Conservation (phyloP, 768 basidiomycete species). For the Dictyophora rubrovolvata region DNA sequence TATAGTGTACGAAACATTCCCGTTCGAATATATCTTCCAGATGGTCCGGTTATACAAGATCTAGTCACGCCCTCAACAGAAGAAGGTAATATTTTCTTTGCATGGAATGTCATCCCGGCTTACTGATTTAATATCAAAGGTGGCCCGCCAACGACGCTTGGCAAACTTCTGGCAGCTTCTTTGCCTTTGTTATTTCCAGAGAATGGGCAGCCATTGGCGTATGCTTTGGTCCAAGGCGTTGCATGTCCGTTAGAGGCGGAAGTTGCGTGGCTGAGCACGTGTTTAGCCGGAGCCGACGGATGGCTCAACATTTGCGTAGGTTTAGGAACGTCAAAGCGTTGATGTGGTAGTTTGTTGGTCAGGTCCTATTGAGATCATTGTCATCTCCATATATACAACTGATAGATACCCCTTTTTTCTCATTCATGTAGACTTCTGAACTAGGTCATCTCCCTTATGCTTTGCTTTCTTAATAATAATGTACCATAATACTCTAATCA, state of each 20-base stretch:
- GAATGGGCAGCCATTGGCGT: conserved; percentile 46
- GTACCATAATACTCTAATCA: too few relatives aligned
- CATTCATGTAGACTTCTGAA: too few relatives aligned
- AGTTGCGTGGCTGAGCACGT: conserved; percentile 89
- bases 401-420: too few relatives aligned
- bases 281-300: conserved; percentile 87
- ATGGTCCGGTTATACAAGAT: conserved; percentile 87
- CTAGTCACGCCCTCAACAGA: conserved; percentile 69
- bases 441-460: too few relatives aligned
- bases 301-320: conserved; percentile 90
- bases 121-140: conserved; percentile 32
- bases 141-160: conserved; percentile 52
- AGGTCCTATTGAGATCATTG: too few relatives aligned
- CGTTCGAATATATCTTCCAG: conserved; percentile 79
- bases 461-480: too few relatives aligned
- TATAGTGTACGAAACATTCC: conserved; percentile 85
- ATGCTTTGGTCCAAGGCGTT: conserved; percentile 79
- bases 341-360: not conserved
- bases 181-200: conserved; percentile 73
- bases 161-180: conserved; percentile 55
- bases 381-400: too few relatives aligned
- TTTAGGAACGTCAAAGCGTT: conserved; percentile 19
- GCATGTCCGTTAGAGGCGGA: conserved; percentile 75
- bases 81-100: conserved; percentile 45
- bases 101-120: conserved; percentile 3